phyloP scores from a whole-genome alignment of 306 rosid species.

The Quercus rubra region DNA sequence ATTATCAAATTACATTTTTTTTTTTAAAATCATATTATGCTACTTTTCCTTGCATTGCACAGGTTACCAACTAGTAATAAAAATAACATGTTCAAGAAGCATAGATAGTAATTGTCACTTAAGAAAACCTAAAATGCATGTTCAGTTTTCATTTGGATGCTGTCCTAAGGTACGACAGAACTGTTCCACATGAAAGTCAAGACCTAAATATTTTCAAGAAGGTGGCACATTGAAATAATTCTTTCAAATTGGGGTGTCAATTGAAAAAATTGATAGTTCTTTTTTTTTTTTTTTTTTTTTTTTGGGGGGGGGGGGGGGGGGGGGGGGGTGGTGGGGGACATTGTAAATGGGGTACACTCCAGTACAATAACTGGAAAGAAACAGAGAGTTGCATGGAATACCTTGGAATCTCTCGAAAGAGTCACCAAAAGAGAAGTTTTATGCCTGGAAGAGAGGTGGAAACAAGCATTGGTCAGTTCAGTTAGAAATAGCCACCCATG shows the following conservation, averaged over 20 bases:
- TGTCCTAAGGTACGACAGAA: neutral
- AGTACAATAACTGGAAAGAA: slow-evolving; percentile 3
- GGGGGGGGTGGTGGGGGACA: too few relatives aligned
- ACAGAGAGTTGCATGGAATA: slow-evolving; percentile 4
- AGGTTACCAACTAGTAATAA: too few relatives aligned
- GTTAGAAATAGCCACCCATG: neutral
- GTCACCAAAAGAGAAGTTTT: slow-evolving; percentile 70
- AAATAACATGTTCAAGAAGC: neutral
- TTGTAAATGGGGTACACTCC: neutral
- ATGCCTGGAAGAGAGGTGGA: slow-evolving; percentile 52
- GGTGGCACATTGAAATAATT: too few relatives aligned
- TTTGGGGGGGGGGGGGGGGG: too few relatives aligned
- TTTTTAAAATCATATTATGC: too few relatives aligned
- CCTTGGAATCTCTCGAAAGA: slow-evolving; percentile 84
- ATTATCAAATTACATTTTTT: too few relatives aligned
- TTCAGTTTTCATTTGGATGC: neutral
- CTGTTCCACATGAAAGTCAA: neutral
- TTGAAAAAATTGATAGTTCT: too few relatives aligned
- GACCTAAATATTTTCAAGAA: neutral
- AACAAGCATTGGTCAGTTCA: slow-evolving; percentile 23
- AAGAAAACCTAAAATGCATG: neutral
- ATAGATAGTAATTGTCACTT: neutral
- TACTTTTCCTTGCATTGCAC: too few relatives aligned
- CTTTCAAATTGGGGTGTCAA: neutral
- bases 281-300: too few relatives aligned